These are phyloP conservation scores for Alternaria tenuissima DNA, from an alignment of 2,329 filamentous ascomycete species.

Conservation along the genomic window DNA sequence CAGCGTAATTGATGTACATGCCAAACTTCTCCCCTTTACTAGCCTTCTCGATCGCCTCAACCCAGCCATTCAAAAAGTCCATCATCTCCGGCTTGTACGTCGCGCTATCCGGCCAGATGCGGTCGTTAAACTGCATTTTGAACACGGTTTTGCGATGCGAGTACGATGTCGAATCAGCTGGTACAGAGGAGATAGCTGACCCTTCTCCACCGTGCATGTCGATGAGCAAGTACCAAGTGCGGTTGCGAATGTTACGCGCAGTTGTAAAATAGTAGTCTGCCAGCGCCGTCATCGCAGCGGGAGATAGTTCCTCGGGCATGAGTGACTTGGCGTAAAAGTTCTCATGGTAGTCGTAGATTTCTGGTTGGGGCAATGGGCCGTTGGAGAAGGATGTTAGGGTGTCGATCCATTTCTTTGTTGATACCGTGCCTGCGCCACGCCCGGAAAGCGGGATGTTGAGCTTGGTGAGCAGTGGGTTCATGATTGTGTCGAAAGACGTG, in stretches of 20 bases:
- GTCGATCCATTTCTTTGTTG: constrained; percentile 27
- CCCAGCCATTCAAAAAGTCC: constrained; percentile 51
- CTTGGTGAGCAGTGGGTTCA: constrained; percentile 32
- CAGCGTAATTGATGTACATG: constrained; percentile 62
- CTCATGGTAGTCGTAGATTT: constrained; percentile 36
- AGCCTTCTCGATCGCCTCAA: constrained; percentile 41
- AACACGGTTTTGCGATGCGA: constrained; percentile 39
- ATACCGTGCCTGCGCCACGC: constrained; percentile 5
- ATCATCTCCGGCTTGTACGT: constrained; percentile 48
- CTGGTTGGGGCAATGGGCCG: constrained; percentile 28
- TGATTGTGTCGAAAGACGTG: constrained; percentile 32
- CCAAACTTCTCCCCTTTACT: constrained; percentile 45
- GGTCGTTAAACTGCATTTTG: constrained; percentile 41
- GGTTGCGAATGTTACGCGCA: not conserved
- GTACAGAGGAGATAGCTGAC: constrained; percentile 20
- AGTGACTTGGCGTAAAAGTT: constrained; percentile 41
- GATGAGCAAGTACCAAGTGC: constrained; percentile 38
- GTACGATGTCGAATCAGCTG: constrained; percentile 29
- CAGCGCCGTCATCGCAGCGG: constrained; percentile 27
- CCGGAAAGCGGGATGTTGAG: constrained; percentile 19
- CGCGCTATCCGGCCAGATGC: constrained; percentile 14
- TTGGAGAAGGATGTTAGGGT: constrained; percentile 33
- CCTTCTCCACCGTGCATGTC: constrained; percentile 36
- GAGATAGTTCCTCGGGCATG: constrained; percentile 32
- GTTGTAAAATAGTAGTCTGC: constrained; percentile 5